Percentiles rank a stretch among this genome's conserved stretches.
Evolutionary conservation across 1,139 yeast species (phyloP).

Genomic region (Blastobotrys aristatus): DNA sequence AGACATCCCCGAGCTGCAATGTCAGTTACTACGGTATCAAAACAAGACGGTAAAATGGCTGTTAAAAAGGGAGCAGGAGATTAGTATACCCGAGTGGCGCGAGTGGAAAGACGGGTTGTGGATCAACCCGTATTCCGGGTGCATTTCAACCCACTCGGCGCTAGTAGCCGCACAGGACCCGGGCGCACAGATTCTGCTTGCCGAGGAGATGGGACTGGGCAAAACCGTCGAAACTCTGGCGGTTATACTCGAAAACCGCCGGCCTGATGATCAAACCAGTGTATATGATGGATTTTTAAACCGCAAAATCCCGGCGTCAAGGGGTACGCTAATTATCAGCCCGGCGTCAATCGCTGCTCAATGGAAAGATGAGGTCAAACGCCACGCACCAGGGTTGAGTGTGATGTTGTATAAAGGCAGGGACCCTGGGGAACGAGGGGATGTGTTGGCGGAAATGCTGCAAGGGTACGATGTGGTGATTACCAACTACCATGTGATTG

Average conservation of each 20-base stretch:
- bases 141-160: not conserved
- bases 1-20: conserved; percentile 42
- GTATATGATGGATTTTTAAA: conserved; percentile 42
- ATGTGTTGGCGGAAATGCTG: conserved; percentile 42
- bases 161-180: not conserved
- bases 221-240: conserved; percentile 83
- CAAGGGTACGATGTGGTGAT: conserved; percentile 70
- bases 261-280: conserved; percentile 33
- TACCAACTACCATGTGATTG: conserved; percentile 65
- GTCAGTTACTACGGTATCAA: conserved; percentile 55
- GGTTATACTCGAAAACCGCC: conserved; percentile 53
- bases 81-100: not conserved
- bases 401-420: conserved; percentile 64
- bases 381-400: conserved; percentile 53
- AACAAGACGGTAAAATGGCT: conserved; percentile 63
- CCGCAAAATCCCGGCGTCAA: conserved; percentile 48
- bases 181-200: conserved; percentile 49
- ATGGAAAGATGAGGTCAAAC: conserved; percentile 71
- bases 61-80: conserved; percentile 43
- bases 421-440: conserved; percentile 11
- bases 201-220: conserved; percentile 97
- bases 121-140: conserved; percentile 33
- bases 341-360: conserved; percentile 79
- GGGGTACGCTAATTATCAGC: conserved; percentile 75
- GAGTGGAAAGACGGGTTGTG: conserved; percentile 20